These are phyloP conservation scores for Candida parachauliodes DNA, from an alignment of 805 yeast species.

Conservation along the genomic window DNA sequence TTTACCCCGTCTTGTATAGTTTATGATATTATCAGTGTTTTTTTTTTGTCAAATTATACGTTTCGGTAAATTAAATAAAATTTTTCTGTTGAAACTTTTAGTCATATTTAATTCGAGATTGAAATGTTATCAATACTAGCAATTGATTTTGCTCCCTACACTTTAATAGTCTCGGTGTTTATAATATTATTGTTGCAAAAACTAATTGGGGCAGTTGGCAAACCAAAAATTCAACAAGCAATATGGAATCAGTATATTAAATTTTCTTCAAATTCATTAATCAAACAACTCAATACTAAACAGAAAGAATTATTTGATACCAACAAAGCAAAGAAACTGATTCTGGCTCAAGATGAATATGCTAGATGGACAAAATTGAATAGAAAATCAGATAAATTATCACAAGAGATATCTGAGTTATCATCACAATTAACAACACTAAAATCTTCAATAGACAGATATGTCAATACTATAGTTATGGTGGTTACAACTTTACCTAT, in stretches of 20 bases:
- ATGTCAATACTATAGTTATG: conserved; percentile 32
- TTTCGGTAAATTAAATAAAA: background rate
- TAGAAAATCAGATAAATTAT: conserved; percentile 59
- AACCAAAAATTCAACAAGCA: conserved; percentile 24
- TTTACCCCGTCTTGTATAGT: too few relatives aligned
- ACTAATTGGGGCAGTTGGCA: conserved; percentile 34
- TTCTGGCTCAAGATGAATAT: conserved; percentile 89
- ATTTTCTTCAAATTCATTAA: conserved; percentile 9
- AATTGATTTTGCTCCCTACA: conserved; percentile 31
- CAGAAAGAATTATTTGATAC: conserved; percentile 45
- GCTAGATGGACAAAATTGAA: conserved; percentile 95
- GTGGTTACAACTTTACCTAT: conserved; percentile 44
- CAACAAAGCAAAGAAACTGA: conserved; percentile 50
- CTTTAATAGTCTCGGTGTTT: conserved; percentile 30
- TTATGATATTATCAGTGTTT: background rate
- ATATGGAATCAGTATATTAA: conserved; percentile 38
- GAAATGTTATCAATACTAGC: conserved; percentile 3
- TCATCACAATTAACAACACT: conserved; percentile 35
- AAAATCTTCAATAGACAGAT: conserved; percentile 30
- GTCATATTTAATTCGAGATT: too few relatives aligned
- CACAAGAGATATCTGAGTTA: conserved; percentile 45
- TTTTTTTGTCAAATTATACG: too few relatives aligned
- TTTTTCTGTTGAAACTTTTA: conserved; percentile 1
- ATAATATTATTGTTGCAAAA: conserved; percentile 35
- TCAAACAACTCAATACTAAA: conserved; percentile 19